Conservation (phyloP, 495 filamentous ascomycete genomes). For the Lasiosphaeria hispida region DNA sequence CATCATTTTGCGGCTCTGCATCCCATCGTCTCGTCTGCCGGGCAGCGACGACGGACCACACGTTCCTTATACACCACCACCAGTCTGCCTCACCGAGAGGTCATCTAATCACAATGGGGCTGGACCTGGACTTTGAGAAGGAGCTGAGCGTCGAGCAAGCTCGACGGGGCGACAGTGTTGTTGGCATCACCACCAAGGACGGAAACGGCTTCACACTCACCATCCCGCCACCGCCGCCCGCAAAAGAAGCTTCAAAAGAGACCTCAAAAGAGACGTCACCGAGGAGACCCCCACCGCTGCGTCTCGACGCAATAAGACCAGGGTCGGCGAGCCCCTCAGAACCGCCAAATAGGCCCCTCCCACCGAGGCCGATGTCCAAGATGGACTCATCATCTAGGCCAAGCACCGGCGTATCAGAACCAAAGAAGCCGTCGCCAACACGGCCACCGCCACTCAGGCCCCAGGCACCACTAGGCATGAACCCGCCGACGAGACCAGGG, state of each 20-base stretch:
- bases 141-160: constrained; percentile 22
- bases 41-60: constrained; percentile 30
- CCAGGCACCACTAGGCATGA: constrained; percentile 26
- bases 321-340: constrained; percentile 12
- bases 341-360: constrained; percentile 31
- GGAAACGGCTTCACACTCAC: constrained; percentile 14
- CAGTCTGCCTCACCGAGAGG: constrained; percentile 17
- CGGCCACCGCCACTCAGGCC: constrained; percentile 23
- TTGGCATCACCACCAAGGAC: constrained; percentile 9
- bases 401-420: constrained; percentile 15
- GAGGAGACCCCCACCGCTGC: constrained; percentile 11
- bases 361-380: constrained; percentile 25
- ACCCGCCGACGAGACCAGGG: constrained; percentile 29
- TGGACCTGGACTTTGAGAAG: constrained; percentile 24
- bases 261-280: not conserved
- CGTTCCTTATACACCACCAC: constrained; percentile 14
- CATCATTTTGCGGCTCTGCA: not conserved
- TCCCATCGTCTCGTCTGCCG: constrained; percentile 29
- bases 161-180: constrained; percentile 8
- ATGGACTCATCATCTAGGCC: constrained; percentile 5
- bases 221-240: constrained; percentile 29
- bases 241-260: constrained; percentile 19
- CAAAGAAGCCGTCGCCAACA: constrained; percentile 18
- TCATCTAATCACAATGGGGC: constrained; percentile 16
- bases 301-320: constrained; percentile 3